phyloP scores from a whole-genome alignment of 164 flowering plant genomes.

The Vitis riparia region DNA sequence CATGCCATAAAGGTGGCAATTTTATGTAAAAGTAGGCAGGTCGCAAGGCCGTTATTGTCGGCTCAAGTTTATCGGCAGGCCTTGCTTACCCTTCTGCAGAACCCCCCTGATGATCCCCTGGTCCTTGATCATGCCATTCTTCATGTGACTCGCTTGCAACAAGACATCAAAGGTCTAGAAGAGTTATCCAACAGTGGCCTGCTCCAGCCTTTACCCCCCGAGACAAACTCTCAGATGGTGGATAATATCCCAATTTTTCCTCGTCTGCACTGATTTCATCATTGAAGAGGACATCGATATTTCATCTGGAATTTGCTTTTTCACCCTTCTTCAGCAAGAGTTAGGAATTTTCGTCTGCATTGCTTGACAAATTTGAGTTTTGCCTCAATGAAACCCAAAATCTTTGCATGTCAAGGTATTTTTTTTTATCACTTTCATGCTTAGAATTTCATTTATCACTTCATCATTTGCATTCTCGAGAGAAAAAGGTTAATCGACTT shows the following conservation, averaged over 20 bases:
- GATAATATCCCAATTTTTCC: conserved; percentile 26
- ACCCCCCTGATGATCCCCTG: conserved; percentile 53
- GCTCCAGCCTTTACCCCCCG: conserved; percentile 40
- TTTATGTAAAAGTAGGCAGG: conserved; percentile 41
- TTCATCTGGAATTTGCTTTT: not conserved
- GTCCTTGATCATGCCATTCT: conserved; percentile 50
- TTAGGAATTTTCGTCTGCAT: not conserved
- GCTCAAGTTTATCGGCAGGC: conserved; percentile 46
- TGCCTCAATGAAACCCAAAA: not conserved
- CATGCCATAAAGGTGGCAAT: conserved; percentile 50
- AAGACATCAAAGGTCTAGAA: conserved; percentile 48
- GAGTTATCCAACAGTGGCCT: conserved; percentile 50
- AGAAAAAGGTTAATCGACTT: too few relatives aligned
- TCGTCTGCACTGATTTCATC: conserved; percentile 3
- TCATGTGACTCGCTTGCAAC: conserved; percentile 42
- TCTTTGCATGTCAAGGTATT: conserved; percentile 6
- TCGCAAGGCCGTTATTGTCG: conserved; percentile 42
- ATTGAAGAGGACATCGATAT: not conserved
- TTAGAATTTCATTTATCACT: too few relatives aligned
- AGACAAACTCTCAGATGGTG: conserved; percentile 20
- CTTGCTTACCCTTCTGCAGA: conserved; percentile 44
- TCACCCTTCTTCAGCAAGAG: not conserved
- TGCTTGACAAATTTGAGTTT: not conserved
- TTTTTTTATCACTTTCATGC: conserved; percentile 1
- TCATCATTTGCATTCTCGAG: too few relatives aligned